Conservation (phyloP, 345 rosid species). For the Linum trigynum region DNA sequence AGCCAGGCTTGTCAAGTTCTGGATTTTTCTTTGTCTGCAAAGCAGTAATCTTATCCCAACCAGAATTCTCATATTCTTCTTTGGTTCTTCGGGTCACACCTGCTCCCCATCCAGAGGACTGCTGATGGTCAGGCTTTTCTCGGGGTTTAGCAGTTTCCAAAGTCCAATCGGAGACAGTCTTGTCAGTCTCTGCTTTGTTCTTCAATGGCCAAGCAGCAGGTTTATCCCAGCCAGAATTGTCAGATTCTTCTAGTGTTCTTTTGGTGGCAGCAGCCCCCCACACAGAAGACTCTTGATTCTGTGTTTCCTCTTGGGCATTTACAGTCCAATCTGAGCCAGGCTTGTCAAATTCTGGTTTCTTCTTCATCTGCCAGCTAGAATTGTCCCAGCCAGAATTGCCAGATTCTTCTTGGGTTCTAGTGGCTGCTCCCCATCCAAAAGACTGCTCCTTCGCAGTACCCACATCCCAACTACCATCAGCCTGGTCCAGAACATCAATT, state of each 20-base stretch:
- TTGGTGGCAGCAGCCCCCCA: neutral
- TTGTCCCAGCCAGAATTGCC: constrained; percentile 10
- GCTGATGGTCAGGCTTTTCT: too few species aligned
- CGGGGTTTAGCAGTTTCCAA: neutral
- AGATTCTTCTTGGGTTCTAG: constrained; percentile 8
- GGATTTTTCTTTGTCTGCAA: neutral
- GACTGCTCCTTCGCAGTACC: constrained; percentile 33
- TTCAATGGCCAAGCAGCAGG: constrained; percentile 21
- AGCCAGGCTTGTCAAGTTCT: neutral
- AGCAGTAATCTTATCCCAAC: constrained; percentile 4
- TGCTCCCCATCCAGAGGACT: too few species aligned
- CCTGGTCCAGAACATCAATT: constrained; percentile 26
- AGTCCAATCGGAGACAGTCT: constrained; percentile 1
- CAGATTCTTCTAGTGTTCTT: constrained; percentile 5
- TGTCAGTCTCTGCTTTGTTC: constrained; percentile 13
- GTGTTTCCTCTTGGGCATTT: constrained; percentile 1
- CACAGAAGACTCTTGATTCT: neutral
- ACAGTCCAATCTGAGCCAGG: constrained; percentile 5
- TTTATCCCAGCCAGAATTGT: constrained; percentile 11
- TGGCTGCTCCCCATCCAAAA: neutral
- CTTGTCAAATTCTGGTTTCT: constrained; percentile 15
- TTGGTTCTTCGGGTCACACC: neutral
- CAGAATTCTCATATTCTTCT: constrained; percentile 10
- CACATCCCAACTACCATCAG: constrained; percentile 37
- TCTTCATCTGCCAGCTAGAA: constrained; percentile 16